Evolutionary conservation across 768 basidiomycete species (phyloP), one percentile per base, ranked within the genome.

Genomic region (Auriculariales sp.): DNA sequence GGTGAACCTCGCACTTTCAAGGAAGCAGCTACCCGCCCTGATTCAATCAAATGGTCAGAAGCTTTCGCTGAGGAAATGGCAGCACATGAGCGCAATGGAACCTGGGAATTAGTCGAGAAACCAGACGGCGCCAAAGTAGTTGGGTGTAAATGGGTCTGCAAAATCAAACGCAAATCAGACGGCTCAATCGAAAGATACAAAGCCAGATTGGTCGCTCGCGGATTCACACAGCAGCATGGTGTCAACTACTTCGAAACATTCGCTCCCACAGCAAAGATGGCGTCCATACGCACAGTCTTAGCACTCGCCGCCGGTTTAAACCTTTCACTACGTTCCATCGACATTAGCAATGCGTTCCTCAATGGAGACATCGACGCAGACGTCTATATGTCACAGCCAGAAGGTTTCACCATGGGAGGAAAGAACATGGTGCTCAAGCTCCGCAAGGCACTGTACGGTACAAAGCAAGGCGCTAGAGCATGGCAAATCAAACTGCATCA

Each of bases 401-500:
- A n/a, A n/a, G n/a, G n/a, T n/a, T n/a, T n/a, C n/a, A n/a, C n/a
- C n/a, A n/a, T 25, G 31, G 49, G 33, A 29, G 39, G 22, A 15
- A 17, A 22, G 4, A 22, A 27, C 6, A 35, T 15, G 15, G 51
- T 49, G 48, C 49, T 42, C 24, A n/a, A n/a, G 11, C 46, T 58
- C 9, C 45, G 28, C 22, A 47, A 49, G 22, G 10, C 34, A 6
- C 35, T 58, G 10, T 56, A 57, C 39, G 56, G 57, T 14, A 48
- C 57, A 6, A 55, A 65, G 46, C 65, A 67, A 22, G 53, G 57
- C 0, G 58, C 59, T 0, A 30, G 47, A 1, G 52, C 61, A 46
- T 69, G 63, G 64, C 61, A 68, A 42, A 28, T 56, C 4, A 46
- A 63, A 36, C 45, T 68, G 4, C 49, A 57, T 24, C 6, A 46